Evolutionary conservation across 768 basidiomycete species (phyloP).

Genomic region (Suillus spraguei): DNA sequence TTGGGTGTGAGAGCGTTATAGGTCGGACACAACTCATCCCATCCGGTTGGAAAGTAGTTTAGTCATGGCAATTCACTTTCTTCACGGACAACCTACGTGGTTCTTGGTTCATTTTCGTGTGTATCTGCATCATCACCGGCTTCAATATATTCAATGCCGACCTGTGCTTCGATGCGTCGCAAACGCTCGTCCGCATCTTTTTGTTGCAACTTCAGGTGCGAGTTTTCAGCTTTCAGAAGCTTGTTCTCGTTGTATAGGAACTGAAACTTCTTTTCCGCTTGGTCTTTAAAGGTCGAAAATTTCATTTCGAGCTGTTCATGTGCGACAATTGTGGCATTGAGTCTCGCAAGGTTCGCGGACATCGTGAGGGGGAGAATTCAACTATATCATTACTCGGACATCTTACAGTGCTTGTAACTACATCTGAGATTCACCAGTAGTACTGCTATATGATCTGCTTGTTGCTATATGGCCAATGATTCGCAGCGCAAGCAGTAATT

Average conservation of each 20-base stretch:
- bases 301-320: background rate
- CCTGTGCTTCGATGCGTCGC: background rate
- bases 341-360: background rate
- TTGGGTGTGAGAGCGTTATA: background rate
- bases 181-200: background rate
- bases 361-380: background rate
- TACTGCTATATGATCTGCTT: conserved; percentile 1
- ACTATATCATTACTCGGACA: background rate
- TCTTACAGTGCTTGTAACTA: background rate
- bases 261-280: background rate
- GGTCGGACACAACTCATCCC: no score
- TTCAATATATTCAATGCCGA: background rate
- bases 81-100: background rate
- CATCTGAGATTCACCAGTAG: background rate
- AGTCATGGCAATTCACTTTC: background rate
- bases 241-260: background rate
- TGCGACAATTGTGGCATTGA: background rate
- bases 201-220: background rate
- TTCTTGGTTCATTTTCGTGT: background rate
- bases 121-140: background rate
- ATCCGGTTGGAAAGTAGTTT: background rate
- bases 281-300: background rate
- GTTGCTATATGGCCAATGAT: background rate
- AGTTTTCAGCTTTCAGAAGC: background rate
- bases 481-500: background rate